Evolutionary conservation across 2,329 filamentous ascomycete genomes (phyloP).

Genomic region (Penicillium palitans): DNA sequence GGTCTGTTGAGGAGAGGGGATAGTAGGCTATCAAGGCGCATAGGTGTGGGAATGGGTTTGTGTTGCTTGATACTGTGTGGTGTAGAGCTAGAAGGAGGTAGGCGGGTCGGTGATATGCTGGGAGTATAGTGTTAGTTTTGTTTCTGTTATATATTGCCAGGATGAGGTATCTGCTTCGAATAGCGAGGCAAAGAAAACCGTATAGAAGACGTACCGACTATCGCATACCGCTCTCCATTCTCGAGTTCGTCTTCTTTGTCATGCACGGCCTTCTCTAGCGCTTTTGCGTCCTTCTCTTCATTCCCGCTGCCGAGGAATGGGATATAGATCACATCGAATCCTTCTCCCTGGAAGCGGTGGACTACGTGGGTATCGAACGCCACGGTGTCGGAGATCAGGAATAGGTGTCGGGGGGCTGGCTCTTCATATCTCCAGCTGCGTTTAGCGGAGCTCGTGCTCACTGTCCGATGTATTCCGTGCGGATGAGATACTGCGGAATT

Average conservation of each 20-base stretch:
- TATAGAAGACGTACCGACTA: conserved; percentile 52
- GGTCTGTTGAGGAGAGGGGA: conserved; percentile 31
- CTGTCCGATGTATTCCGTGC: conserved; percentile 13
- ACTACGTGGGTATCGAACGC: conserved; percentile 55
- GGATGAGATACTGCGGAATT: background rate
- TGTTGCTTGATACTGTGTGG: conserved; percentile 44
- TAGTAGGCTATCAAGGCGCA: conserved; percentile 62
- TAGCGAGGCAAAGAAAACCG: background rate
- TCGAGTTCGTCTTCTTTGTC: conserved; percentile 55
- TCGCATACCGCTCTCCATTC: conserved; percentile 57
- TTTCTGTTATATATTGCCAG: background rate
- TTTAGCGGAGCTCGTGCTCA: conserved; percentile 19
- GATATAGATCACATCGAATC: conserved; percentile 58
- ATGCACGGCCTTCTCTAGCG: conserved; percentile 51
- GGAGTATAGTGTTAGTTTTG: background rate
- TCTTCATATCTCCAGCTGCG: conserved; percentile 18
- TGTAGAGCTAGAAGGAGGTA: conserved; percentile 52
- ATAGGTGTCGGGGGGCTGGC: conserved; percentile 27
- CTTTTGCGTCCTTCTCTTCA: conserved; percentile 51
- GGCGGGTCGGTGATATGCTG: conserved; percentile 62
- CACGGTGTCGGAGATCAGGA: conserved; percentile 33
- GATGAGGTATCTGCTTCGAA: background rate
- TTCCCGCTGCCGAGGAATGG: conserved; percentile 40
- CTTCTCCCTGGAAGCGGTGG: conserved; percentile 57
- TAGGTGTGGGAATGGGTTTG: conserved; percentile 57